phyloP scores from a whole-genome alignment of 2,329 filamentous ascomycete species.

The Hirsutella rhossiliensis region DNA sequence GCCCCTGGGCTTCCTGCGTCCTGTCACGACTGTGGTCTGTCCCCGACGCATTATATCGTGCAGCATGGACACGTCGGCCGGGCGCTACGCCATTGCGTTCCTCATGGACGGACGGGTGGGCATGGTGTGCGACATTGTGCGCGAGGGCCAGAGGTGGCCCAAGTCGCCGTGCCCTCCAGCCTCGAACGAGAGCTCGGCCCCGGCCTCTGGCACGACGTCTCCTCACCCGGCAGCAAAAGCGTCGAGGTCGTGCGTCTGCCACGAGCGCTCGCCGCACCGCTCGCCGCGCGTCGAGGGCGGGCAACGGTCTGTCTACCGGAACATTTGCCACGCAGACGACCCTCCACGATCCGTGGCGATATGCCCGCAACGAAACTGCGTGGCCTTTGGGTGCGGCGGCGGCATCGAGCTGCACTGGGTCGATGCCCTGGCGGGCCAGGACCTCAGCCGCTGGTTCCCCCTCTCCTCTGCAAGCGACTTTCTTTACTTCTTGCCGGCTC shows the following conservation, averaged over 20 bases:
- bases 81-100: slow-evolving; percentile 42
- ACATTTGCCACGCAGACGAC: slow-evolving; percentile 48
- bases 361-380: slow-evolving; percentile 50
- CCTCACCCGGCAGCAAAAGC: background rate
- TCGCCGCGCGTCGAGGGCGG: slow-evolving; percentile 19
- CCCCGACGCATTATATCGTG: slow-evolving; percentile 44
- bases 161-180: slow-evolving; percentile 4
- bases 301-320: slow-evolving; percentile 21
- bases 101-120: slow-evolving; percentile 48
- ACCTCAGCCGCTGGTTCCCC: slow-evolving; percentile 42
- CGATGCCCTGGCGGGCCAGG: slow-evolving; percentile 31
- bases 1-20: slow-evolving; percentile 19
- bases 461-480: slow-evolving; percentile 40
- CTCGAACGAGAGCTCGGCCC: slow-evolving; percentile 5
- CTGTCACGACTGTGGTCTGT: slow-evolving; percentile 42
- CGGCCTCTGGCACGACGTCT: background rate
- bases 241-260: slow-evolving; percentile 11
- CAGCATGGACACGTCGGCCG: slow-evolving; percentile 49
- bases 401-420: slow-evolving; percentile 53
- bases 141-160: slow-evolving; percentile 5
- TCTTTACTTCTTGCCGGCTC: slow-evolving; percentile 47
- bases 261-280: slow-evolving; percentile 7
- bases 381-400: slow-evolving; percentile 51
- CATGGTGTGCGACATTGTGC: slow-evolving; percentile 43
- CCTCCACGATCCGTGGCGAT: slow-evolving; percentile 53